phyloP scores from a whole-genome alignment of 2,329 filamentous ascomycete species.

The Hypoxylon sp. region DNA sequence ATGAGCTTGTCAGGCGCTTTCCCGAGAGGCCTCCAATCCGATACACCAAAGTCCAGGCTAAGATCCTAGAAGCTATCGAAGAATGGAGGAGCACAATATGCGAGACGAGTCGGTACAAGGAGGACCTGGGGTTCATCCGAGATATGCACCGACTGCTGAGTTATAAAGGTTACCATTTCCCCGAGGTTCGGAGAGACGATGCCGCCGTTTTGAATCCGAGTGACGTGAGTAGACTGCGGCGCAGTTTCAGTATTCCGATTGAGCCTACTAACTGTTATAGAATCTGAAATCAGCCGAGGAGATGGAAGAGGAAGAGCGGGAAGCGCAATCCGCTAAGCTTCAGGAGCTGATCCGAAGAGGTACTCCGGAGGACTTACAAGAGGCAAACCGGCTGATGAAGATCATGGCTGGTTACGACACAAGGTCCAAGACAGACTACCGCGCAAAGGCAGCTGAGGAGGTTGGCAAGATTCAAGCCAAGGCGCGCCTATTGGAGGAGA shows the following conservation, averaged over 20 bases:
- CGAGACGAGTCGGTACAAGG: constrained; percentile 97
- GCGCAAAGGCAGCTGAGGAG: constrained; percentile 96
- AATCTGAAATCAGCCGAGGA: constrained; percentile 97
- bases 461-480: constrained; percentile 97
- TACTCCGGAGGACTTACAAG: constrained; percentile 91
- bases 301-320: constrained; percentile 97
- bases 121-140: constrained; percentile 94
- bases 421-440: constrained; percentile 95
- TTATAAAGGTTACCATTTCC: constrained; percentile 98
- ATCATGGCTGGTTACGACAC: constrained; percentile 99
- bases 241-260: constrained; percentile 20
- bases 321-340: constrained; percentile 96
- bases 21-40: constrained; percentile 93
- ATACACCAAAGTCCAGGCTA: constrained; percentile 86
- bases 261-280: constrained; percentile 63
- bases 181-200: constrained; percentile 91
- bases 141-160: constrained; percentile 97
- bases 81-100: constrained; percentile 99
- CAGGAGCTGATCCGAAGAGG: constrained; percentile 96
- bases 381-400: constrained; percentile 98
- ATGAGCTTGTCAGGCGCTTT: constrained; percentile 96
- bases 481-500: constrained; percentile 90
- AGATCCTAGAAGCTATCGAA: constrained; percentile 96
- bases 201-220: constrained; percentile 96
- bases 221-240: constrained; percentile 82